Conservation (phyloP, 129 eudicot species). For the Helichrysum umbraculigerum region DNA sequence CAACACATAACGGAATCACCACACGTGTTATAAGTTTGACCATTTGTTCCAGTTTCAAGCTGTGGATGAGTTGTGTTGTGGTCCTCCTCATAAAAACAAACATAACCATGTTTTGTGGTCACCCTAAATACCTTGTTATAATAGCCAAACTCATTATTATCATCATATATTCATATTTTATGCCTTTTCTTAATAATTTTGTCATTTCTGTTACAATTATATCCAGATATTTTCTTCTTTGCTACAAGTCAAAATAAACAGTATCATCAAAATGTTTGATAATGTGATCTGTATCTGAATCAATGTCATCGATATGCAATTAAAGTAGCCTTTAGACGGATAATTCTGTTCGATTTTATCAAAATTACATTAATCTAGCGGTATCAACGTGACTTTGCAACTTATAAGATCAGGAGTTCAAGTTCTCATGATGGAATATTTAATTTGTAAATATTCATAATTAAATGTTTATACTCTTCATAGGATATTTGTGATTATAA, state of each 20-base stretch:
- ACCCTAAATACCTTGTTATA: conserved; percentile 21
- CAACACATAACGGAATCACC: conserved; percentile 40
- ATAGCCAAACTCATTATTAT: background rate
- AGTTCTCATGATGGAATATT: too few species aligned
- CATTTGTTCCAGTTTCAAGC: conserved; percentile 27
- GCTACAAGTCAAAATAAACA: background rate
- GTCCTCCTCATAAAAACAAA: conserved; percentile 34
- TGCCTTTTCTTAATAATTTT: background rate
- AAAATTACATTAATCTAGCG: too few species aligned
- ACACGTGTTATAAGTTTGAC: conserved; percentile 46
- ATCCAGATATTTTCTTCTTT: background rate
- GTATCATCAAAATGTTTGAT: background rate
- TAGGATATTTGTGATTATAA: too few species aligned
- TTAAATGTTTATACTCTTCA: too few species aligned
- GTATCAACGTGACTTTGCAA: too few species aligned
- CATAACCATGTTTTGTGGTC: conserved; percentile 32
- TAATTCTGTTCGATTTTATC: background rate
- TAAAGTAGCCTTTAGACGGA: background rate
- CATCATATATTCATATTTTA: too few species aligned
- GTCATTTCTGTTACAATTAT: background rate
- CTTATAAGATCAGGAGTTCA: too few species aligned
- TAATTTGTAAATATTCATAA: too few species aligned
- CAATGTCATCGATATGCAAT: background rate
- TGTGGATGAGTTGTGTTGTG: conserved; percentile 44
- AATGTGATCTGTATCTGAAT: too few species aligned